Evolutionary conservation across 179 eudicot species (phyloP), one percentile per base, ranked within the genome.

Genomic region (Beta lomatogona): DNA sequence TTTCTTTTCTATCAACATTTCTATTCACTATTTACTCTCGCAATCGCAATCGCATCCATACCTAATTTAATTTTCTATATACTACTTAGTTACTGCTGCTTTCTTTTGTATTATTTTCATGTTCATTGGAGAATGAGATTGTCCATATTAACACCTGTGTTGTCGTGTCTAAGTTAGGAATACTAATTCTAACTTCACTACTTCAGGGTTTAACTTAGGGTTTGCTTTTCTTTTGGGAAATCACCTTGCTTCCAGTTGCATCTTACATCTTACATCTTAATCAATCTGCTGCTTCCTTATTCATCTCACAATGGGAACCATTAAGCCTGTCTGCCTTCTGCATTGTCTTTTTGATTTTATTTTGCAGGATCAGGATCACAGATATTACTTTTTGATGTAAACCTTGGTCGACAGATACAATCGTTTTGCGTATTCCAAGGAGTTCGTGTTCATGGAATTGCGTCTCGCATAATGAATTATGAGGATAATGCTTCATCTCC

Each of bases 381-480:
- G 79, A 77, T 96, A 80, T 89, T 94, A 31, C 85, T 94, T 25
- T 93, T 90, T 81, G 93, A 93, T 73, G 52, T 93, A 63, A 72
- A 74, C 44, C 79, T 78, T 53, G 90, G 90, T 52, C 84, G 83
- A 9, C 50, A 85, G 77, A 76, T 94, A 13, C 75, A 68, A 69
- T 91, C 93, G 0, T 94, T 90, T 79, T 84, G 71, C 61, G 93
- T 91, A 10, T 96, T 94, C 68, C 76, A 89, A 54, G 99, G 99
- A 48, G 83, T 96, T 79, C 97, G 98, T 70, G 94, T 96, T 21
- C 99, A 96, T 73, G 97, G 99, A 54, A 91, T 96, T 83, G 77
- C 86, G 57, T 84, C 85, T 76, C n/a, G 64, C 36, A 14, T 54
- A 11, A 21, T 73, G 21, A 80, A 53, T 21, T 52, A 31, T 41